Evolutionary conservation across 352 stramenopile species (phyloP).

Genomic region (Phytopythium ostracodes): DNA sequence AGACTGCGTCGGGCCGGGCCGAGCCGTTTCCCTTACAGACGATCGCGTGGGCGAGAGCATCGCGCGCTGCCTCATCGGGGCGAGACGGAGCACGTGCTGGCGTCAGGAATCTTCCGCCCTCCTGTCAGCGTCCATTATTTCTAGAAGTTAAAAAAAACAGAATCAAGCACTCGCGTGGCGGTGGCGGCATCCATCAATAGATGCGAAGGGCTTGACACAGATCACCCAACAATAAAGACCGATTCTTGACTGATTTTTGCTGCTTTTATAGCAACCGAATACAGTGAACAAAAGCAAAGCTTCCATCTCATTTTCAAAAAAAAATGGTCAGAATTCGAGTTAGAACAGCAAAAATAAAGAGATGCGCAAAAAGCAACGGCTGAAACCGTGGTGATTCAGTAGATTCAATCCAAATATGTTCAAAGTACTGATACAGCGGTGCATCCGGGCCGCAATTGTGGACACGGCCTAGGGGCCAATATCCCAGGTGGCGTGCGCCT

Average conservation of each 20-base stretch:
- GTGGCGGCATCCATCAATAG: background rate
- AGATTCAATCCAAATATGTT: too few relatives aligned
- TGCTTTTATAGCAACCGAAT: background rate
- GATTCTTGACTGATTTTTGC: background rate
- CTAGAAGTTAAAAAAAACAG: background rate
- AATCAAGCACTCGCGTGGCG: background rate
- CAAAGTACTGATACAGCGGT: background rate
- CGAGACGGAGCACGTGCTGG: too few relatives aligned
- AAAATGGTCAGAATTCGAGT: background rate
- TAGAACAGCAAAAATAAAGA: background rate
- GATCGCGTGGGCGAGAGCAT: too few relatives aligned
- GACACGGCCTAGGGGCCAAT: background rate
- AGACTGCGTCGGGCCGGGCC: too few relatives aligned
- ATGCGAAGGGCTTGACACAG: background rate
- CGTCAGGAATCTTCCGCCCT: background rate
- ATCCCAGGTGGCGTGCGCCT: constrained; percentile 7
- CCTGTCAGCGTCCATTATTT: background rate
- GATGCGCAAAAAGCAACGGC: too few relatives aligned
- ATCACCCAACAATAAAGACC: background rate
- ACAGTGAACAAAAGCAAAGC: background rate
- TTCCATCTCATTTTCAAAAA: too few relatives aligned
- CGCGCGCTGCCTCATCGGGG: too few relatives aligned
- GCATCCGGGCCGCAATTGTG: background rate
- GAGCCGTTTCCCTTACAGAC: too few relatives aligned
- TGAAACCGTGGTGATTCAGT: too few relatives aligned